These are phyloP conservation scores for Phytophthora palmivora DNA, from an alignment of 352 stramenopile species.

Conservation along the genomic window DNA sequence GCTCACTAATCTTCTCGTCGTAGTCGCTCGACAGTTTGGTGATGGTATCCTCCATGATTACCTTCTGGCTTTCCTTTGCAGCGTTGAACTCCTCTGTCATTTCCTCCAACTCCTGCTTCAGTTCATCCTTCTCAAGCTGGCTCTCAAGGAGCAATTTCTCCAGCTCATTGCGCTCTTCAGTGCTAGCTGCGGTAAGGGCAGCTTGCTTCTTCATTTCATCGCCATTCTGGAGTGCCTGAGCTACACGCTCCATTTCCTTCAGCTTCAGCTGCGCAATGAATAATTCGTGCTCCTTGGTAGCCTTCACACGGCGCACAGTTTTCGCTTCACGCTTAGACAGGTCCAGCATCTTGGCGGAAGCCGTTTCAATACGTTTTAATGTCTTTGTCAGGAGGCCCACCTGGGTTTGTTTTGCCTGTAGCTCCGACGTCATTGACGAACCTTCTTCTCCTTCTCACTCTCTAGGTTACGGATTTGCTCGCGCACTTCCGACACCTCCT, in stretches of 20 bases:
- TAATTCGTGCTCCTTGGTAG: constrained; percentile 72
- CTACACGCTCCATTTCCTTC: constrained; percentile 65
- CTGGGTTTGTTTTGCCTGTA: constrained; percentile 70
- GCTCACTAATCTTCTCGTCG: constrained; percentile 47
- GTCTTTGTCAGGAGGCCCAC: constrained; percentile 63
- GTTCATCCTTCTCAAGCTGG: constrained; percentile 58
- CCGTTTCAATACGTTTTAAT: constrained; percentile 62
- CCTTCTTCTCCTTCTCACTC: constrained; percentile 64
- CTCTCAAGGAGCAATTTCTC: constrained; percentile 60
- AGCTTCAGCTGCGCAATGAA: constrained; percentile 66
- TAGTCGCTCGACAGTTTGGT: constrained; percentile 59
- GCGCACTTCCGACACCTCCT: constrained; percentile 61
- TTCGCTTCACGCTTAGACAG: constrained; percentile 61
- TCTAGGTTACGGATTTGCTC: constrained; percentile 67
- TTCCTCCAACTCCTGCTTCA: constrained; percentile 60
- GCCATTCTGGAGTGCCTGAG: constrained; percentile 34
- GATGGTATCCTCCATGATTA: constrained; percentile 48
- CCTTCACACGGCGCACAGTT: constrained; percentile 53
- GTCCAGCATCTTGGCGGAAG: constrained; percentile 51
- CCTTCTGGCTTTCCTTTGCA: constrained; percentile 46
- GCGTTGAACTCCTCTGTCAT: constrained; percentile 48
- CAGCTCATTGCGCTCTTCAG: constrained; percentile 49
- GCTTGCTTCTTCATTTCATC: constrained; percentile 45
- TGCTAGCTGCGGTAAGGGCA: constrained; percentile 36
- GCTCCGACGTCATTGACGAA: constrained; percentile 58